Evolutionary conservation across 305 asterid species (phyloP).

Genomic region (Monarda citriodora): DNA sequence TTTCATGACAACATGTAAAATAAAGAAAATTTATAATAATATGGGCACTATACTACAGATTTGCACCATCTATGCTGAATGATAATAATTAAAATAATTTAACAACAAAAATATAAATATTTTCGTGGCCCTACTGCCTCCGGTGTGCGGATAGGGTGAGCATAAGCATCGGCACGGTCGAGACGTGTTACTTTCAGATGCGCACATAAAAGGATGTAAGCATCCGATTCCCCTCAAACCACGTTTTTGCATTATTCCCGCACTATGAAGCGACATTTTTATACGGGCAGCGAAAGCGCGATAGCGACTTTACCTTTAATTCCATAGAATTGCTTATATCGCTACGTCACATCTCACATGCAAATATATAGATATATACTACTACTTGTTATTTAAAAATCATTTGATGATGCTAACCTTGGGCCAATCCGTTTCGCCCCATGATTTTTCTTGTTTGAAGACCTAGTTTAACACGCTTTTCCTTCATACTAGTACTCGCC

Average conservation of each 20-base stretch:
- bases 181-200: conserved; percentile 4
- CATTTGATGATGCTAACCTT: conserved; percentile 15
- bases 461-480: conserved; percentile 8
- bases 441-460: background rate
- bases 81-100: too few species aligned
- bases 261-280: conserved; percentile 2
- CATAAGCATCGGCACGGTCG: background rate
- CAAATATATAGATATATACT: background rate
- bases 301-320: conserved; percentile 6
- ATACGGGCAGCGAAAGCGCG: background rate
- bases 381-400: background rate
- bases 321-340: conserved; percentile 12
- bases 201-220: conserved; percentile 14
- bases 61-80: too few species aligned
- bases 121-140: too few species aligned
- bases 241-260: conserved; percentile 24
- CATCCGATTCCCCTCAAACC: conserved; percentile 18
- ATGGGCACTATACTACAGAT: too few species aligned
- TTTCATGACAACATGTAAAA: too few species aligned
- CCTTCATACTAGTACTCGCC: background rate
- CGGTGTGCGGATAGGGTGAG: conserved; percentile 5
- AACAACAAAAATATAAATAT: too few species aligned
- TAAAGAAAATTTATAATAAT: too few species aligned
- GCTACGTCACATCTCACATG: conserved; percentile 12
- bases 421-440: conserved; percentile 5